Base-by-base conservation (phyloP, 2,329 filamentous ascomycete genomes). In the Aphanoascus verrucosus region DNA sequence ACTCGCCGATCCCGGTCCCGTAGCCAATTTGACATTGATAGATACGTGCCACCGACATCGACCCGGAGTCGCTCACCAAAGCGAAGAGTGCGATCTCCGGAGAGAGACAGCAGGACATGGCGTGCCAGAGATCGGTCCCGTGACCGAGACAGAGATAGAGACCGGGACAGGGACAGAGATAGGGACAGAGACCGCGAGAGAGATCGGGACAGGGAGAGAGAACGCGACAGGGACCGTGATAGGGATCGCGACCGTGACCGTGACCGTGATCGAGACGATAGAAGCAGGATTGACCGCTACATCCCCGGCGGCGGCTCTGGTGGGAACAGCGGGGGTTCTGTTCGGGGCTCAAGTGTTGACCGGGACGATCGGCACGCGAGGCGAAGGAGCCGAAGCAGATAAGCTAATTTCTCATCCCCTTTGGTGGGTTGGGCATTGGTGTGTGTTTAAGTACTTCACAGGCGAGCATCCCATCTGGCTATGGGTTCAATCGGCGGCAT, bases 41-140 rank as follows among this genome's bases (percentile, higher is more conserved):
- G 70, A n/a, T 72, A 72, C 54, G 67, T 72, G 1, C 70, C 70
- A 6, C 53, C 65, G 11, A 71, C 67, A 7, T 71, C 69, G 54
- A 64, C 64, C 40, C 65, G 69, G 37, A 72, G 69, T 56, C 64
- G 67, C 34, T 71, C 69, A 20, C 70, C 70, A 14, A 65, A 69
- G 48, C 67, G 69, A 20, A 65, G 70, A 31, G 59, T 65, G 2
- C 63, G 69, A 19, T 69, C 68, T 6, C 63, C 66, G 15, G 55
- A 57, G 12, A 32, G 53, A 31, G 55, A 57, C 23, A 51, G 35
- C 23, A 51, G 35, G 38, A 40, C 20, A 19, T 41, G 45, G 52
- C 19, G 35, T 17, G 52, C 52, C 31, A 51, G 48, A 17, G 55
- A 51, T 37, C 31, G 47, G 14, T 49, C 47, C 11, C 48, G 48